Evolutionary conservation across 148 eudicot species (phyloP).

Genomic region (Rheum nobile): DNA sequence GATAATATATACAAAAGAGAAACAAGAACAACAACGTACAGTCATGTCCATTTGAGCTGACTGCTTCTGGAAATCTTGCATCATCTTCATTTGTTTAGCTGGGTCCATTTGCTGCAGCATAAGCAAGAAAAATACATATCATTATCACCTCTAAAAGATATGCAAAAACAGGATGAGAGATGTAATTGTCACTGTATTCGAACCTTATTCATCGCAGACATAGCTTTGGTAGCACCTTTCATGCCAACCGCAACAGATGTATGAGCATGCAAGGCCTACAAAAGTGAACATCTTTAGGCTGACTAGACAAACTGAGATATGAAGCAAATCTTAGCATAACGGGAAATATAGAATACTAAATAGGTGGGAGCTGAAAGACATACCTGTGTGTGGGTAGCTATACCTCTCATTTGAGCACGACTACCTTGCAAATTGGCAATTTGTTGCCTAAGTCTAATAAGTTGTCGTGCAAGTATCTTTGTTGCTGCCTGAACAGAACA

Average conservation of each 20-base stretch:
- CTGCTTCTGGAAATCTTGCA: slow-evolving; percentile 80
- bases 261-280: slow-evolving; percentile 91
- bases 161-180: no score
- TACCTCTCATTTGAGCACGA: slow-evolving; percentile 97
- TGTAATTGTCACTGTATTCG: neutral
- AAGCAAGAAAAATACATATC: neutral
- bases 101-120: slow-evolving; percentile 82
- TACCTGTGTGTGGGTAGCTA: slow-evolving; percentile 95
- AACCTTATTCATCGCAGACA: slow-evolving; percentile 95
- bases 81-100: slow-evolving; percentile 64
- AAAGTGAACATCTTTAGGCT: neutral
- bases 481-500: slow-evolving; percentile 63
- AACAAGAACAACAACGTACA: slow-evolving; percentile 33
- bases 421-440: slow-evolving; percentile 81
- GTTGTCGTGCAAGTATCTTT: slow-evolving; percentile 84
- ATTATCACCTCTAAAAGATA: neutral
- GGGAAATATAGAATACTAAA: neutral
- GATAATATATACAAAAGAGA: neutral
- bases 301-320: neutral
- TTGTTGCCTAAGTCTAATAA: slow-evolving; percentile 86
- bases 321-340: neutral
- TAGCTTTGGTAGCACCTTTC: slow-evolving; percentile 90
- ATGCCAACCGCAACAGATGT: slow-evolving; percentile 87
- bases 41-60: slow-evolving; percentile 98
- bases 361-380: slow-evolving; percentile 7